Conservation (phyloP, 148 eudicot species). For the Diospyros kaki region DNA sequence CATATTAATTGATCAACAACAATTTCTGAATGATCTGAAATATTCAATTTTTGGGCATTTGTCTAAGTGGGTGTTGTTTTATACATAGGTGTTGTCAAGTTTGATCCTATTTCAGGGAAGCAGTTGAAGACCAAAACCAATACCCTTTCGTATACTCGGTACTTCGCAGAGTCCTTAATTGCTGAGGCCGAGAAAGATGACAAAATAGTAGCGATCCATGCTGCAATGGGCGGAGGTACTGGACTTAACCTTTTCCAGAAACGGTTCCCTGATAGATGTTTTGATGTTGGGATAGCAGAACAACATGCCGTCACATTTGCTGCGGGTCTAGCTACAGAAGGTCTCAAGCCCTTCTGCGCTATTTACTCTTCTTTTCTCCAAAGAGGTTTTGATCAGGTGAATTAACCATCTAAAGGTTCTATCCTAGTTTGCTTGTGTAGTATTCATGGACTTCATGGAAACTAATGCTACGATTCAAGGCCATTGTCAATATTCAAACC, state of each 20-base stretch:
- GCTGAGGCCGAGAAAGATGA: conserved; percentile 43
- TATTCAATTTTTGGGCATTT: background rate
- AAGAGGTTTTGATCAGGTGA: conserved; percentile 46
- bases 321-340: conserved; percentile 44
- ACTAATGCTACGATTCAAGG: no score
- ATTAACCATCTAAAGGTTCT: background rate
- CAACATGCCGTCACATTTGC: conserved; percentile 49
- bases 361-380: conserved; percentile 43
- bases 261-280: conserved; percentile 28
- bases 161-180: conserved; percentile 36
- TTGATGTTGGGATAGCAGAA: conserved; percentile 46
- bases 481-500: no score
- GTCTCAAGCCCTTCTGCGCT: conserved; percentile 42
- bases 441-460: background rate
- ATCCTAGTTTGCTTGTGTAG: background rate
- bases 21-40: background rate
- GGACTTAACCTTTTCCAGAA: conserved; percentile 34
- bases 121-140: conserved; percentile 21
- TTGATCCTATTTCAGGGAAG: conserved; percentile 27
- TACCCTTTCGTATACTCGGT: conserved; percentile 33
- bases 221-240: conserved; percentile 48
- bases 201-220: conserved; percentile 38
- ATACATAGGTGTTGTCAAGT: conserved; percentile 29
- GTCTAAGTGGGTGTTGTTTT: background rate
- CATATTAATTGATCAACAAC: no score